Evolutionary conservation across 2,329 filamentous ascomycete species (phyloP), one percentile per base, ranked within the genome.

Genomic region (Cylindrodendrum hubeiense): DNA sequence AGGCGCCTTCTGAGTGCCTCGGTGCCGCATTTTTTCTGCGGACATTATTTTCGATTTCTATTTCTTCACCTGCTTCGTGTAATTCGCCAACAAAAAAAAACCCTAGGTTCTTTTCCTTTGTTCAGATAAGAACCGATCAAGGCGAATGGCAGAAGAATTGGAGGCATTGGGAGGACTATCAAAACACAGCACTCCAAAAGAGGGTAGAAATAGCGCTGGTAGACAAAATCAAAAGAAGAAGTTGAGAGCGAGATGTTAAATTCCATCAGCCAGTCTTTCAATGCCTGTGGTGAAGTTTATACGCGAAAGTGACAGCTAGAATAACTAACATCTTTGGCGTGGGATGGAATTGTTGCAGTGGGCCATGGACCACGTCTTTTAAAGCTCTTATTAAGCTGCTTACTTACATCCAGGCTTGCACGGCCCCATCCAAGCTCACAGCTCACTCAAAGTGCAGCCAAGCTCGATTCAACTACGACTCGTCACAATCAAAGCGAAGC

Each of bases 141-240:
- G n/a, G 30, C 44, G 19, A 28, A 13, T 13, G 12, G n/a, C n/a
- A 39, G 49, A 58, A 10, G 51, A 26, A n/a, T 28, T 51, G 24
- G n/a, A 19, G 46, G n/a, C 22, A 59, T 51, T 43, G 12, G 17
- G 15, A 50, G 41, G 21, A 13, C 33, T 24, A 33, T 49, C 34
- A 43, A 53, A 54, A 50, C 43, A 37, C 30, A 43, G 43, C 41
- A 59, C 47, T 59, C 61, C n/a, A 51, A 46, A 34, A 34, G 47
- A 46, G 50, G 51, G 43, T 59, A 60, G 61, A 55, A 39, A 46
- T 49, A 41, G 60, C 21, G n/a, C 37, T 34, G 28, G 55, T 64
- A 55, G 55, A 60, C 7, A 59, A 64, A 60, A 64, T 22, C n/a
- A 53, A 55, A 47, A 63, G 26, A 49, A 54, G 7, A 50, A 21